Evolutionary conservation across 192 early-diverging fungal species (phyloP).

Genomic region (Rhizoclosmatium sp.): DNA sequence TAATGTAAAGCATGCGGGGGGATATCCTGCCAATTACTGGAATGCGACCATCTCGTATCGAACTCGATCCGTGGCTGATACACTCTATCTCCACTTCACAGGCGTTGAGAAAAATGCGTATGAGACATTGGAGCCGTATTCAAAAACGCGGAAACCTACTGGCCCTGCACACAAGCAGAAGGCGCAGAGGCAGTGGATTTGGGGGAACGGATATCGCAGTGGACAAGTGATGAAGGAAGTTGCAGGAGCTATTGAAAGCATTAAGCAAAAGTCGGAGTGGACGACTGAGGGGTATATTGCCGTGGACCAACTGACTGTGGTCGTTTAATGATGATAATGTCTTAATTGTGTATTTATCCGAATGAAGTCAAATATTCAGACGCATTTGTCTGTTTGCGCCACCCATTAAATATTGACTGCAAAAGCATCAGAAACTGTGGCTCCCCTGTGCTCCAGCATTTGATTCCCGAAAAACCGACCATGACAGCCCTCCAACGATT

Average conservation of each 20-base stretch:
- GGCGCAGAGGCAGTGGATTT: conserved; percentile 34
- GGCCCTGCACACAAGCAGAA: neutral
- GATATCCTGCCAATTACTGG: conserved; percentile 46
- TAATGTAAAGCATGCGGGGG: conserved; percentile 46
- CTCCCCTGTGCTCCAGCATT: too few species aligned
- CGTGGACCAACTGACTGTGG: neutral
- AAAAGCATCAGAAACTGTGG: too few species aligned
- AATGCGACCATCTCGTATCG: conserved; percentile 38
- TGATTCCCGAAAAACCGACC: too few species aligned
- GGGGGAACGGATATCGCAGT: conserved; percentile 48
- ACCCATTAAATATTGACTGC: too few species aligned
- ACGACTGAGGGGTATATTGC: conserved; percentile 24
- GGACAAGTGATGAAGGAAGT: conserved; percentile 44
- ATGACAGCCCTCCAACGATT: too few species aligned
- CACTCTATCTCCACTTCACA: conserved; percentile 39
- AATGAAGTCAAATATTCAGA: too few species aligned
- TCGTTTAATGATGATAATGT: neutral
- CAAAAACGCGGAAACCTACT: neutral
- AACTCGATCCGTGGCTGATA: neutral
- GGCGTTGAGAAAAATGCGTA: conserved; percentile 49
- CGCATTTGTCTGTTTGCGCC: too few species aligned
- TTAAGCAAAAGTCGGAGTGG: neutral
- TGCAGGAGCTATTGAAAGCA: conserved; percentile 32
- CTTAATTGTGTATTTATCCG: too few species aligned
- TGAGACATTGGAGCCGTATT: conserved; percentile 44